Base-by-base conservation (phyloP, 2,329 filamentous ascomycete genomes). In the Penicillium freii region DNA sequence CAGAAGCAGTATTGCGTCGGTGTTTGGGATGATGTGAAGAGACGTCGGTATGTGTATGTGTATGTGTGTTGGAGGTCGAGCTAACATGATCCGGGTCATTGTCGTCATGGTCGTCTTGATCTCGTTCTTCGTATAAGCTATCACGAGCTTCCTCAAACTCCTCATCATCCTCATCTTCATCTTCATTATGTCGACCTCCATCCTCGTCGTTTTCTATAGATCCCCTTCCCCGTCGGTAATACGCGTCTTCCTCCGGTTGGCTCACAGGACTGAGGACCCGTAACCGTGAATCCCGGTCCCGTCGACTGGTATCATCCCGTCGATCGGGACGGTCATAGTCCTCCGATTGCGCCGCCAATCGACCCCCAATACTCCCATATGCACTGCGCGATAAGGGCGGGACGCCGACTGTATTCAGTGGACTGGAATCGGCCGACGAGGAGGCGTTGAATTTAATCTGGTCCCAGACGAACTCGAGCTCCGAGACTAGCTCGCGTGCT, bases 401-500 rank as follows among this genome's bases (percentile, higher is more conserved):
- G 23, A 73, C 66, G 21, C 66, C 69, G 10, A 69, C 62, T 15
- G 65, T 58, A 54, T 72, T 70, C 13, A 71, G 50, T 5, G 71
- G 71, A 40, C 69, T 69, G 8, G 69, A 71, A 38, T 66, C 67
- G 39, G 87, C 86, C 19, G 84, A 85, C 4, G 88, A 85, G 11
- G 85, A 75, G 9, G 81, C 85, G 68, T 93, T 97, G 66, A 88
- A 89, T 75, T 94, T 96, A 67, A 99, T 93, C 74, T 97, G 94
- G 66, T 97, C 92, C 94, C 94, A 99, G 39, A 99, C 93, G 69
- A 97, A 99, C 76, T 99, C 94, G n/a, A 99, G 84, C 75, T 99
- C 94, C 10, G 87, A 83, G 38, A 97, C 92, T 39, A 99, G 82
- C 75, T 96, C 92, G 58, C 88, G 84, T 8, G 91, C 91, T 72